phyloP scores from a whole-genome alignment of 108 stramenopile species.

The Chaetoceros muelleri region DNA sequence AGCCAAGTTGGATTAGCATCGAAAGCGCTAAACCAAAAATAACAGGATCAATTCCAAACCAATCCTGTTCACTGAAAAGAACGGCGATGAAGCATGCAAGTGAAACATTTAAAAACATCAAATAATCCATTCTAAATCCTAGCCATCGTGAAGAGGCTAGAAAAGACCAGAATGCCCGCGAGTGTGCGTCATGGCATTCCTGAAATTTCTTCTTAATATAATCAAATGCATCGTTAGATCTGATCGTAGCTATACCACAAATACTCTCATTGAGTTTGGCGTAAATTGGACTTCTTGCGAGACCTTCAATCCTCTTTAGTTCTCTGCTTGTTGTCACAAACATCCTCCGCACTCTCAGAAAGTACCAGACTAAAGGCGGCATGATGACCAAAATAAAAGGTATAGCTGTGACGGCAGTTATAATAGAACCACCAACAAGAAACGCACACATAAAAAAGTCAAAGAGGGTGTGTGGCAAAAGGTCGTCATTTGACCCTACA shows the following conservation, averaged over 20 bases:
- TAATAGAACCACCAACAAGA: slow-evolving; percentile 55
- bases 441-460: slow-evolving; percentile 62
- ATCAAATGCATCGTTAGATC: slow-evolving; percentile 55
- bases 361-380: slow-evolving; percentile 62
- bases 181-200: slow-evolving; percentile 60
- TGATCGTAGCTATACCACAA: slow-evolving; percentile 80
- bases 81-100: slow-evolving; percentile 72
- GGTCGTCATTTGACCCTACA: slow-evolving; percentile 74
- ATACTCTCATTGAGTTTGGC: slow-evolving; percentile 80
- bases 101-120: slow-evolving; percentile 54
- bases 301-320: slow-evolving; percentile 75
- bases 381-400: slow-evolving; percentile 59
- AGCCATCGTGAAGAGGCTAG: slow-evolving; percentile 81
- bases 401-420: slow-evolving; percentile 44
- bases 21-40: slow-evolving; percentile 67
- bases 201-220: slow-evolving; percentile 61
- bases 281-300: slow-evolving; percentile 80
- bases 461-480: slow-evolving; percentile 43
- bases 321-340: slow-evolving; percentile 76
- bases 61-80: slow-evolving; percentile 34
- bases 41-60: slow-evolving; percentile 65
- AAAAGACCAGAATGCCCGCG: slow-evolving; percentile 75
- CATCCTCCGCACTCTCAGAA: slow-evolving; percentile 41
- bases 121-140: slow-evolving; percentile 81
- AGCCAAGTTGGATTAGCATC: slow-evolving; percentile 52